These are phyloP conservation scores for Epichloe glyceriae DNA, from an alignment of 2,329 filamentous ascomycete species.

Conservation along the genomic window DNA sequence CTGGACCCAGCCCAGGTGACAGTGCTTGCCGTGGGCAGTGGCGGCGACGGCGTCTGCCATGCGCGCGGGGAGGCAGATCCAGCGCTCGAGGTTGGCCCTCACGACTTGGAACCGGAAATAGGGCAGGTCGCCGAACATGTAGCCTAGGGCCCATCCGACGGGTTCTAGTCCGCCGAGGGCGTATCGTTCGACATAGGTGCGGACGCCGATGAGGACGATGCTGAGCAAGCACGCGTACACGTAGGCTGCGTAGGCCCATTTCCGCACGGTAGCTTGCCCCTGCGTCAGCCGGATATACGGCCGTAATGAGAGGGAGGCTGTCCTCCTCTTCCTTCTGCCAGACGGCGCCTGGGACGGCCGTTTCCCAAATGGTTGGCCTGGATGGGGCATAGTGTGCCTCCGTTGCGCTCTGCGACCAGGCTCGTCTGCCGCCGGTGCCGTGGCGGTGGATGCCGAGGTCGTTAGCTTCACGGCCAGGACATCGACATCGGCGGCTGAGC, in stretches of 20 bases:
- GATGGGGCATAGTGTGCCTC: conserved; percentile 41
- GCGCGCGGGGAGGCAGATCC: conserved; percentile 57
- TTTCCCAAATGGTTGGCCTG: conserved; percentile 20
- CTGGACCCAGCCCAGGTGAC: conserved; percentile 47
- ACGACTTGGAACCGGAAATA: conserved; percentile 61
- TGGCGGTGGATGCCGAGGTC: not conserved
- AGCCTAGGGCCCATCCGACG: conserved; percentile 83
- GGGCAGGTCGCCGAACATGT: conserved; percentile 69
- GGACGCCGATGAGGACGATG: conserved; percentile 58
- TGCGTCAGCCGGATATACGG: conserved; percentile 73
- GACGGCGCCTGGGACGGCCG: conserved; percentile 43
- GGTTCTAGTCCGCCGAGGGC: conserved; percentile 67
- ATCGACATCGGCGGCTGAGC: conserved; percentile 7
- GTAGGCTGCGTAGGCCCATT: conserved; percentile 73
- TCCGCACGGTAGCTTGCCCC: conserved; percentile 60
- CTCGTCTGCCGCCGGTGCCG: not conserved
- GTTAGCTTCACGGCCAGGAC: not conserved
- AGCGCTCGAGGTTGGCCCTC: conserved; percentile 53
- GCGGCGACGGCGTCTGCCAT: conserved; percentile 11
- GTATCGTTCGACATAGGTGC: conserved; percentile 51
- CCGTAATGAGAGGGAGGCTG: conserved; percentile 49
- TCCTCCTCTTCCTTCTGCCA: conserved; percentile 52
- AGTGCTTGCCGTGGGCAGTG: conserved; percentile 20
- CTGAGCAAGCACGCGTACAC: conserved; percentile 56
- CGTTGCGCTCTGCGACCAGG: conserved; percentile 19